Evolutionary conservation across 2,329 filamentous ascomycete species (phyloP), one percentile per base, ranked within the genome.

Genomic region (Parastagonospora avenae): DNA sequence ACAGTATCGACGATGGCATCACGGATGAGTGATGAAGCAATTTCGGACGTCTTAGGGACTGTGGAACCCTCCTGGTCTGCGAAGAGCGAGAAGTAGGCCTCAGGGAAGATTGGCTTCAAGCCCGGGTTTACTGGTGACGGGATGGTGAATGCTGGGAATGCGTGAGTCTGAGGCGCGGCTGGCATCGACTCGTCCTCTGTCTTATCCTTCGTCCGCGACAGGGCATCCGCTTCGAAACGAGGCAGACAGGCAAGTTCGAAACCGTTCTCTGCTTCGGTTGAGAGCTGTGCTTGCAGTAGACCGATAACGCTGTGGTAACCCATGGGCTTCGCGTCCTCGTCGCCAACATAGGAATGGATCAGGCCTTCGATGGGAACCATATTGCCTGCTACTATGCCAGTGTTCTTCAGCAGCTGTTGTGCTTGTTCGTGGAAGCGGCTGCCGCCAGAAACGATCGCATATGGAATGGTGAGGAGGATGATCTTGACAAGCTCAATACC

Each of bases 71-170:
- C 91, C 70, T 96, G 92, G 58, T 90, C 84, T 5, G 86, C 83
- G 70, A 96, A 99, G 42, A 97, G 91, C 1, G 94, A 97, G 71
- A 96, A 89, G 76, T 92, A 96, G 19, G 96, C 82, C 74, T 99
- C 94, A 0, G 94, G 94, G 71, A 96, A 96, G 38, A 97, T 80
- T 2, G 90, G 82, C 45, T 86, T 85, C 8, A 87, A 80, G 1
- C 92, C 93, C 28, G 89, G 83, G 48, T 86, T 82, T 47, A 97
- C 86, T 1, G 86, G 85, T 41, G 87, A 83, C 0, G 94, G 93
- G 44, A 97, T 83, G 1, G 77, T 80, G 59, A 97, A 86, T 2
- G 82, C 64, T 1, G 94, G 94, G 60, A 97, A 87, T 2, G 83
- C 72, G 69, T 97, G 91, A 74, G 92, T 95, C 44, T 77, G 71